phyloP scores from a whole-genome alignment of 768 basidiomycete genomes.

The Tricholomella constricta region DNA sequence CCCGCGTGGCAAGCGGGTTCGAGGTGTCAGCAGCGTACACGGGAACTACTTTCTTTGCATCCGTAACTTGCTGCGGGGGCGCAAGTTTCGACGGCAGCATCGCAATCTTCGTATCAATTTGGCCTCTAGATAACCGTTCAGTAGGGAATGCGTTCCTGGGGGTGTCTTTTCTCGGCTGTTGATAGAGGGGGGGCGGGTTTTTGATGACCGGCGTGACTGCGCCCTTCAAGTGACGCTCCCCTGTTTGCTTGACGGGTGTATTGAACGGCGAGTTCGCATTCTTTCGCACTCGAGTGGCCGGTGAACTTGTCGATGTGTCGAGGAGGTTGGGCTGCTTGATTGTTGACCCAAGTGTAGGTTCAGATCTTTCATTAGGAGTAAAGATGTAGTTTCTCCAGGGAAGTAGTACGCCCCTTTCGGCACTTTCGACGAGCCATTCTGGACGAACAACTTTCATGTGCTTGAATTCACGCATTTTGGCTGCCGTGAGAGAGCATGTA shows the following conservation, averaged over 20 bases:
- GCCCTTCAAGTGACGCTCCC: not conserved
- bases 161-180: not conserved
- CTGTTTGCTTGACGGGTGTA: constrained; percentile 11
- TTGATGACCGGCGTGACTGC: not conserved
- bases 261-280: not conserved
- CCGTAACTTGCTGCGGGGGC: not conserved
- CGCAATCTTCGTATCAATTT: not conserved
- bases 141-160: not conserved
- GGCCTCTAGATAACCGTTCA: not conserved
- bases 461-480: constrained; percentile 87
- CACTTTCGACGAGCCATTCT: constrained; percentile 86
- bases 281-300: not conserved
- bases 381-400: constrained; percentile 82
- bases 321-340: constrained; percentile 38
- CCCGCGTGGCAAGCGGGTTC: constrained; percentile 73
- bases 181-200: not conserved
- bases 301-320: constrained; percentile 16
- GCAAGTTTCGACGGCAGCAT: not conserved
- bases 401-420: constrained; percentile 62
- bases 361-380: constrained; percentile 47
- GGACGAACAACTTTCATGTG: constrained; percentile 89
- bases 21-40: constrained; percentile 68
- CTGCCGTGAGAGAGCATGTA: constrained; percentile 87
- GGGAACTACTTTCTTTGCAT: constrained; percentile 36
- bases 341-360: constrained; percentile 50